A percentile compares a stretch with the other conserved stretches of the same genome.
These are phyloP conservation scores for Eucalyptus cladocalyx DNA, from an alignment of 345 rosid species.

Conservation along the genomic window DNA sequence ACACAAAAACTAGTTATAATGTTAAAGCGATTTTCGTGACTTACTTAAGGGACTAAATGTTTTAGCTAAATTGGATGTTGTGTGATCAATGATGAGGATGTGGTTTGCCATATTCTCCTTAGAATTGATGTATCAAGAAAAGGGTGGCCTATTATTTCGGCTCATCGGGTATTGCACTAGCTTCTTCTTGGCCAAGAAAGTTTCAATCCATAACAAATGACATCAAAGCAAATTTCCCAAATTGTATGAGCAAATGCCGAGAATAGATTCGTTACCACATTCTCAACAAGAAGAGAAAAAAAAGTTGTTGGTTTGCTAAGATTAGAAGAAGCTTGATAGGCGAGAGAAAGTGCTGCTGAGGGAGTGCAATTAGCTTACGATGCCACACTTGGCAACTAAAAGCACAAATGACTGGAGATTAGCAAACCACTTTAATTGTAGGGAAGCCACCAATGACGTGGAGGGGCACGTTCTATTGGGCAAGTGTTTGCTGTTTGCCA, in stretches of 20 bases:
- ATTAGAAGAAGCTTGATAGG: background rate
- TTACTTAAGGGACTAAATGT: background rate
- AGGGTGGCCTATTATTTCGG: background rate
- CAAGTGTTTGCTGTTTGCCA: background rate
- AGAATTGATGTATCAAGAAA: background rate
- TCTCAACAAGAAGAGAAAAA: background rate
- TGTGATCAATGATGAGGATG: background rate
- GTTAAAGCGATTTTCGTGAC: background rate
- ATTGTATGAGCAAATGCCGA: background rate
- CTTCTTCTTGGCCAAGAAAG: background rate
- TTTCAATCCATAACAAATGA: background rate
- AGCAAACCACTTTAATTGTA: background rate
- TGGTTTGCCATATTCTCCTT: background rate
- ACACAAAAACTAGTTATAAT: background rate
- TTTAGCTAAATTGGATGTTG: background rate
- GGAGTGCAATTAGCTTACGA: background rate
- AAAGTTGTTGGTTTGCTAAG: background rate
- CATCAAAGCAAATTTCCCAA: background rate
- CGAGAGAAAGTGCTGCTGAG: background rate
- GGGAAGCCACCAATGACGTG: background rate
- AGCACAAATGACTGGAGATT: background rate
- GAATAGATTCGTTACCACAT: background rate
- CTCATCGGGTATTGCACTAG: background rate
- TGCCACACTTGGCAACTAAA: background rate
- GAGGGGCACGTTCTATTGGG: background rate